These are phyloP conservation scores for Claviceps humidiphila DNA, from an alignment of 2,329 filamentous ascomycete species.

Conservation along the genomic window DNA sequence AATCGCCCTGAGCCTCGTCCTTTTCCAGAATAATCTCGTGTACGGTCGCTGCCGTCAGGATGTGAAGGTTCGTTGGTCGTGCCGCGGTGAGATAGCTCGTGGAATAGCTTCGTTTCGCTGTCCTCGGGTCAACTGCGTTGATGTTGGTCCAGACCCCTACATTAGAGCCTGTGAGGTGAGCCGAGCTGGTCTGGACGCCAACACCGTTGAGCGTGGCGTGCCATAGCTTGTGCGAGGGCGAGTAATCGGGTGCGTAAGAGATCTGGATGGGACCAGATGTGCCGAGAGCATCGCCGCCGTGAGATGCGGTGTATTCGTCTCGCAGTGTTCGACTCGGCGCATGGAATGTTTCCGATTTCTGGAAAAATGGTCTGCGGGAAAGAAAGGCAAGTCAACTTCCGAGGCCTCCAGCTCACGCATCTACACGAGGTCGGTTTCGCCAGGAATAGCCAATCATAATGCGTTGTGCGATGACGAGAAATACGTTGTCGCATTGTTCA, in stretches of 20 bases:
- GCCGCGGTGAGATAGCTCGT: slow-evolving; percentile 28
- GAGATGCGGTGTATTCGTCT: slow-evolving; percentile 22
- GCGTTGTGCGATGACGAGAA: no score
- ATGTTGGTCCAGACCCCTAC: slow-evolving; percentile 37
- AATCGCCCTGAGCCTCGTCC: slow-evolving; percentile 3
- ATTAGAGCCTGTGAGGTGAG: slow-evolving; percentile 35
- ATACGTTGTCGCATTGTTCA: no score
- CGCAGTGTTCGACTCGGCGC: slow-evolving; percentile 21
- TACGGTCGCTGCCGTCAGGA: slow-evolving; percentile 19
- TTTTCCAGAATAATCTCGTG: slow-evolving; percentile 15
- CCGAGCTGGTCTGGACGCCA: slow-evolving; percentile 25
- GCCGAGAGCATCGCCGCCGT: slow-evolving; percentile 28
- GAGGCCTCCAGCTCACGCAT: no score
- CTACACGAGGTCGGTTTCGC: no score
- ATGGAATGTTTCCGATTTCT: slow-evolving; percentile 35
- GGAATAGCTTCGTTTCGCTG: slow-evolving; percentile 33
- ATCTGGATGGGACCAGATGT: slow-evolving; percentile 33
- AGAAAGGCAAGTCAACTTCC: neutral
- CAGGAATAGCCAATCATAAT: no score
- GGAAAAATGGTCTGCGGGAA: slow-evolving; percentile 32
- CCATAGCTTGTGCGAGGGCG: slow-evolving; percentile 30
- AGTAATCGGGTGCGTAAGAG: slow-evolving; percentile 28
- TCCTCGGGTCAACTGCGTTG: slow-evolving; percentile 32
- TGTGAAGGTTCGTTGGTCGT: slow-evolving; percentile 28
- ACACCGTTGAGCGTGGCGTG: slow-evolving; percentile 32